Evolutionary conservation across 805 yeast genomes (phyloP), one percentile per base, ranked within the genome.

Genomic region (Ogataea corticis): DNA sequence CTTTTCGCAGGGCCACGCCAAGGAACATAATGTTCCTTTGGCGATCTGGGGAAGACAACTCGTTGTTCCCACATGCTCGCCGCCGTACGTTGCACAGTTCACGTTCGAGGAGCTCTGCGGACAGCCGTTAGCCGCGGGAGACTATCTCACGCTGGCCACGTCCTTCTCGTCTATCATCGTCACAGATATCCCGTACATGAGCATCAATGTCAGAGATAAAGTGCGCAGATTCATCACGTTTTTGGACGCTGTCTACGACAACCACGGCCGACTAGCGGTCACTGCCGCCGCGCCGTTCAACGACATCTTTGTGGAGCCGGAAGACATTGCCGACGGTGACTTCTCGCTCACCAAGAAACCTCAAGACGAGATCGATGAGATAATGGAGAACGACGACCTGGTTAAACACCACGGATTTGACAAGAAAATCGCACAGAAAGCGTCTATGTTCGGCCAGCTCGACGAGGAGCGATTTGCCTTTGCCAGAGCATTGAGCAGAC

Each of bases 401-500:
- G 87, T 85, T 17, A 75, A 73, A n/a, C 76, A 82, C 48, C 89
- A 87, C 64, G 95, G 94, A 0, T 84, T 87, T 51, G 86, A 84
- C 54, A 77, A 81, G 49, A 80, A 80, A 50, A 71, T 85, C 47
- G 91, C 88, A 10, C 76, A 80, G 54, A 80, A 81, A 59, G 86
- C 90, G 1, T 61, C 80, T 54, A 78, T 87, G 78, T 92, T 94
- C 69, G 87, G 87, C 39, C 59, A 52, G 5, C 77, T 94, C 33
- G 98, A 90, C 66, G 99, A 92, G 66, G 99, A 92, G 68, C 79
- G 85, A 64, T 94, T 92, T 70, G 99, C 99, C 16, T 92, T 92
- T 72, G 96, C 97, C 0, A 78, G 99, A 61, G 97, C 98, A 0
- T 72, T 92, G 47, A 84, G 94, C 56, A 80, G 99, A 62, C 73